Evolutionary conservation across 306 rosid species (phyloP).

Genomic region (Neltuma alba): DNA sequence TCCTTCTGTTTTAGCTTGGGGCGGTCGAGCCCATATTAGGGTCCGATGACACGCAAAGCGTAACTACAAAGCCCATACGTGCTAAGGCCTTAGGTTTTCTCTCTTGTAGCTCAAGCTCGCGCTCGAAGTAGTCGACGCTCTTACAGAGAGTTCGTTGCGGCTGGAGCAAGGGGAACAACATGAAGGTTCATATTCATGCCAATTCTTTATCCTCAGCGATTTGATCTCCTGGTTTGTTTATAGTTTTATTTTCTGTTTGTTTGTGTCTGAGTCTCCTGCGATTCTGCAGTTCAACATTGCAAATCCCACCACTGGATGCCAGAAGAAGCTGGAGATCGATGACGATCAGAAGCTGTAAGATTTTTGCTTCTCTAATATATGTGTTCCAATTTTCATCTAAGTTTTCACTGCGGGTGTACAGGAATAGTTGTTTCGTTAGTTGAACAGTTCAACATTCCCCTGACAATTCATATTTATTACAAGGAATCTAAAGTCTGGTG

Average conservation of each 20-base stretch:
- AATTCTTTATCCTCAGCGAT: not conserved
- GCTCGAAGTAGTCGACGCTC: not conserved
- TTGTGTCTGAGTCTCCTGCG: not conserved
- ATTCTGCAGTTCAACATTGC: too few species aligned
- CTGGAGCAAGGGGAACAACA: too few species aligned
- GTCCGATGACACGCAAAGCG: too few species aligned
- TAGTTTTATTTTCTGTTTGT: not conserved
- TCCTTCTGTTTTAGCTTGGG: too few species aligned
- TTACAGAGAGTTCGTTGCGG: not conserved
- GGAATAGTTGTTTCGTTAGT: not conserved
- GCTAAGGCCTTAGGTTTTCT: not conserved
- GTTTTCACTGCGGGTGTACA: too few species aligned
- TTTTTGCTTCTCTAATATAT: not conserved
- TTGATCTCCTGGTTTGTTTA: not conserved
- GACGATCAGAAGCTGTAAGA: constrained; percentile 19
- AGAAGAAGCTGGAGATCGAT: constrained; percentile 27
- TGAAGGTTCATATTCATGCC: too few species aligned
- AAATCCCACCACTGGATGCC: too few species aligned
- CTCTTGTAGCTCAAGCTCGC: not conserved
- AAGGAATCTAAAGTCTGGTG: not conserved
- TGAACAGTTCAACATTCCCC: not conserved
- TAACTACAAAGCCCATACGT: too few species aligned
- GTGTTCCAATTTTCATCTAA: too few species aligned
- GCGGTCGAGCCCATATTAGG: too few species aligned
- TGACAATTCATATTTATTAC: not conserved